Percentiles rank a stretch among this genome's conserved stretches.
phyloP scores from a whole-genome alignment of 2,329 filamentous ascomycete species.

The Emmonsiellopsis sp. region DNA sequence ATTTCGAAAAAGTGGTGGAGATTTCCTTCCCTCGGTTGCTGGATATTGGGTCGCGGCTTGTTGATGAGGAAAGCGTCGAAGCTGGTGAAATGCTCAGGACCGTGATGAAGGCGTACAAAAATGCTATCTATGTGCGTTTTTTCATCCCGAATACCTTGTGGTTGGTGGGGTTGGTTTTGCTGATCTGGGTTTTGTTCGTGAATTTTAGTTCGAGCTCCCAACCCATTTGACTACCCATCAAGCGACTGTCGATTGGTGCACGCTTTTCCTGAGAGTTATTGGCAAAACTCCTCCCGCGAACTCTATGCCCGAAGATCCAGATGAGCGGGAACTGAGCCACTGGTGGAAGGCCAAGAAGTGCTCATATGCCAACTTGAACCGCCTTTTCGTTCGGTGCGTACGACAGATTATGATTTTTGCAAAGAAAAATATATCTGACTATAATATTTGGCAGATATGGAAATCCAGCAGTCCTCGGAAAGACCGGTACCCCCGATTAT shows the following conservation, averaged over 20 bases:
- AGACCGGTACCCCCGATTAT: conserved; percentile 66
- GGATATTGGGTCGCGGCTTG: conserved; percentile 75
- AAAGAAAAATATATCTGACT: not conserved
- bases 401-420: not conserved
- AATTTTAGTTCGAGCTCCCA: conserved; percentile 69
- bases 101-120: conserved; percentile 94
- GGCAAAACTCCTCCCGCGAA: conserved; percentile 71
- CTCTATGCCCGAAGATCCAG: conserved; percentile 67
- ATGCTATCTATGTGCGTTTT: conserved; percentile 73
- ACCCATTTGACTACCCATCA: conserved; percentile 67
- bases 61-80: conserved; percentile 85
- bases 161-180: not conserved
- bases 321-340: conserved; percentile 85
- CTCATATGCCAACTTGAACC: conserved; percentile 96
- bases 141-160: conserved; percentile 1
- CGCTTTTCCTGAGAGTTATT: conserved; percentile 83
- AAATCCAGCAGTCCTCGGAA: conserved; percentile 66
- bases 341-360: conserved; percentile 99
- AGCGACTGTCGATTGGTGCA: conserved; percentile 90
- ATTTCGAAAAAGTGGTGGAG: conserved; percentile 92
- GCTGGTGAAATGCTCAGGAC: conserved; percentile 94
- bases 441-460: conserved; percentile 57
- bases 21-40: conserved; percentile 82
- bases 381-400: conserved; percentile 77
- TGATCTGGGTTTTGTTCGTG: not conserved